These are phyloP conservation scores for Diaporthe australafricana DNA, from an alignment of 2,329 filamentous ascomycete species.

Conservation along the genomic window DNA sequence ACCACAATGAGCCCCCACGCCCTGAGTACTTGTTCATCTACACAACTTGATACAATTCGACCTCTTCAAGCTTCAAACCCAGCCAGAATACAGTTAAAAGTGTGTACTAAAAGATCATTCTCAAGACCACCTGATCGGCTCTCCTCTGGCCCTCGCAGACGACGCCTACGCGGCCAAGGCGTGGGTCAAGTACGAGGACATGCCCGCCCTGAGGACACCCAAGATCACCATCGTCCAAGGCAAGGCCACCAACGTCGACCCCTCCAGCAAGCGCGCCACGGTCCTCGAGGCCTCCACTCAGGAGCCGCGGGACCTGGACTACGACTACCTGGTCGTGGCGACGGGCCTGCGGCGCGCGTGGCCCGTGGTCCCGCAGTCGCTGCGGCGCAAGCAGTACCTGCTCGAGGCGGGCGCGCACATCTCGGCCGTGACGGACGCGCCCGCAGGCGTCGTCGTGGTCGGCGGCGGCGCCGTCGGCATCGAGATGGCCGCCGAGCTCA, in stretches of 20 bases:
- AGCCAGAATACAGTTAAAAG: background rate
- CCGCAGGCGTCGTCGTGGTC: slow-evolving; percentile 77
- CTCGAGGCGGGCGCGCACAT: slow-evolving; percentile 72
- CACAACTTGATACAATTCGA: slow-evolving; percentile 4
- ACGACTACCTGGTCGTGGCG: slow-evolving; percentile 82
- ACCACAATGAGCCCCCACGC: background rate
- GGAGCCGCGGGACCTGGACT: slow-evolving; percentile 57
- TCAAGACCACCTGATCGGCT: slow-evolving; percentile 80
- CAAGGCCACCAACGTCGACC: slow-evolving; percentile 70
- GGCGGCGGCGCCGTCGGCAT: slow-evolving; percentile 81
- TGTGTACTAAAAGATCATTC: background rate
- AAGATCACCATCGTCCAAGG: slow-evolving; percentile 75
- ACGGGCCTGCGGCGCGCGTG: slow-evolving; percentile 77
- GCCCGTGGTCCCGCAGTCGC: slow-evolving; percentile 78
- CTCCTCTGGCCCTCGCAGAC: slow-evolving; percentile 77
- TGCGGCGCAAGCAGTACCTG: slow-evolving; percentile 72
- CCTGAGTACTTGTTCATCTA: background rate
- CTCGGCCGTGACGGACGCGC: slow-evolving; percentile 61
- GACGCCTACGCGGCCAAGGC: slow-evolving; percentile 72
- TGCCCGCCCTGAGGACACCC: slow-evolving; percentile 73
- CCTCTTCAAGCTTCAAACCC: too few relatives aligned
- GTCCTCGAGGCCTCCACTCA: slow-evolving; percentile 63
- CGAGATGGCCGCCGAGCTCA: slow-evolving; percentile 85
- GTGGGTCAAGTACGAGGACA: slow-evolving; percentile 77
- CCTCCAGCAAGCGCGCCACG: slow-evolving; percentile 67